Conservation (phyloP, 208 protist genomes). For the Naegleria lovaniensis region DNA sequence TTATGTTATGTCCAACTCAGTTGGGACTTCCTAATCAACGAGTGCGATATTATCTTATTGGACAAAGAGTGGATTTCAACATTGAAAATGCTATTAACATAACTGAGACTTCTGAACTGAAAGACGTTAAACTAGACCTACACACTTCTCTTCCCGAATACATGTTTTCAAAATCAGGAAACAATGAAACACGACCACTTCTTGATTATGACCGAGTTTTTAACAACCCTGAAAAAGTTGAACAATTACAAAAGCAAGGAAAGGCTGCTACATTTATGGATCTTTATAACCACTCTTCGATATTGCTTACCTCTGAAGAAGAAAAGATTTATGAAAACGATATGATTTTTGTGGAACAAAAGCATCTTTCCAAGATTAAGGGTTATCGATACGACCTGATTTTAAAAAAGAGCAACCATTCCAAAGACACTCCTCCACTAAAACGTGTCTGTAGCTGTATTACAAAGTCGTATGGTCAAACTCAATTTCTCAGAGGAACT, state of each 20-base stretch:
- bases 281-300: neutral
- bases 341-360: neutral
- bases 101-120: neutral
- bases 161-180: neutral
- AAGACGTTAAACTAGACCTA: neutral
- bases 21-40: slow-evolving; percentile 1
- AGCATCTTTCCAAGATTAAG: neutral
- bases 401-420: neutral
- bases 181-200: neutral
- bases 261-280: neutral
- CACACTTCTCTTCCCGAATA: neutral
- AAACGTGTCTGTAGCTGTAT: neutral
- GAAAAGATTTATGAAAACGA: neutral
- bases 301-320: neutral
- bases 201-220: neutral
- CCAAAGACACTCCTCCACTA: neutral
- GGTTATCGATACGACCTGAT: slow-evolving; percentile 4
- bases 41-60: slow-evolving; percentile 19
- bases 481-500: neutral
- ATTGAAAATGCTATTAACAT: neutral
- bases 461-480: slow-evolving; percentile 4
- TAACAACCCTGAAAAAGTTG: neutral
- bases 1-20: neutral
- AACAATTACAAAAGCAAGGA: neutral
- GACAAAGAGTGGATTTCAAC: neutral